phyloP scores from a whole-genome alignment of 2,329 filamentous ascomycete species.

The Epichloe baconii region DNA sequence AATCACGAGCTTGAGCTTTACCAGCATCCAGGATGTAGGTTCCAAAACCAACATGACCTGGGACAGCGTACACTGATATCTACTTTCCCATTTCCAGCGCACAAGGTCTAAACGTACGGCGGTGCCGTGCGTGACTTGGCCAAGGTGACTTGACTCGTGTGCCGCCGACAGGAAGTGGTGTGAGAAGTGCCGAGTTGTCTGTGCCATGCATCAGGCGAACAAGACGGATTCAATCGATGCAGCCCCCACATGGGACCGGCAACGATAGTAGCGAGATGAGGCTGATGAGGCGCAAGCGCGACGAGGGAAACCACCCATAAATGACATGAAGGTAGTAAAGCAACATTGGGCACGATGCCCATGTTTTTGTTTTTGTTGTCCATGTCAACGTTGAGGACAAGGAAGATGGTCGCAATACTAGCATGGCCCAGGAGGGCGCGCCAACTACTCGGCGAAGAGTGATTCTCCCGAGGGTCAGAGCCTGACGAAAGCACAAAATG shows the following conservation, averaged over 20 bases:
- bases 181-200: conserved; percentile 39
- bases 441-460: too few relatives aligned
- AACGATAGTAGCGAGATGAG: conserved; percentile 27
- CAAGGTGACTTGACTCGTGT: conserved; percentile 43
- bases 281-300: conserved; percentile 38
- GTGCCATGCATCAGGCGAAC: conserved; percentile 19
- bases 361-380: too few relatives aligned
- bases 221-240: conserved; percentile 28
- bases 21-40: too few relatives aligned
- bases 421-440: too few relatives aligned
- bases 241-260: conserved; percentile 34
- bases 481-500: background rate
- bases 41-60: too few relatives aligned
- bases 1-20: too few relatives aligned
- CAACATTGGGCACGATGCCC: too few relatives aligned
- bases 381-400: too few relatives aligned
- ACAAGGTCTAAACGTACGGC: too few relatives aligned
- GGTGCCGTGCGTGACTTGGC: conserved; percentile 28
- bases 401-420: conserved; percentile 15
- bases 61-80: too few relatives aligned
- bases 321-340: conserved; percentile 42
- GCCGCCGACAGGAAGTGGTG: conserved; percentile 38
- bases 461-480: conserved; percentile 17
- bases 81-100: too few relatives aligned
- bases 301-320: conserved; percentile 34